A percentile compares a stretch with the other conserved stretches of the same genome.
Evolutionary conservation across 352 stramenopile species (phyloP).

Genomic region (Phytophthora syringae): DNA sequence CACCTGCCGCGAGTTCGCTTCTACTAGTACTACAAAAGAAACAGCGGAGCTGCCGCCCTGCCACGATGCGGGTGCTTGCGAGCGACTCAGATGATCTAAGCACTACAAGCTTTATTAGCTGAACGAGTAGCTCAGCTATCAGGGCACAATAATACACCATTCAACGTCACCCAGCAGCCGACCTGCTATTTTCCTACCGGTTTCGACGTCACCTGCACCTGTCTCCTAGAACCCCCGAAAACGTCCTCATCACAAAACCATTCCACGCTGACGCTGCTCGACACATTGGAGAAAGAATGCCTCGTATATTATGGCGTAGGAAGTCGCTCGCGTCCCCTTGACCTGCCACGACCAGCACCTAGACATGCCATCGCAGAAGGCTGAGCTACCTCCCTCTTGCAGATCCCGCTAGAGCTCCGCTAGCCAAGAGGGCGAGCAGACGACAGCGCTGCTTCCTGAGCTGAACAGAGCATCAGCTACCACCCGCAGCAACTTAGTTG

Average conservation of each 20-base stretch:
- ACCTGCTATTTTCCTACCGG: too few species aligned
- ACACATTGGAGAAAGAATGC: constrained; percentile 58
- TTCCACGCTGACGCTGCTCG: constrained; percentile 19
- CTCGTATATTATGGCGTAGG: constrained; percentile 47
- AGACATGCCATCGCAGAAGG: constrained; percentile 1
- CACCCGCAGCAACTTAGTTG: constrained; percentile 46
- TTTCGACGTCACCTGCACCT: too few species aligned
- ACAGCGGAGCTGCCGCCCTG: too few species aligned
- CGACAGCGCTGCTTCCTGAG: constrained; percentile 13
- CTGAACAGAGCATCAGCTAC: constrained; percentile 39
- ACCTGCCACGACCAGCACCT: constrained; percentile 16
- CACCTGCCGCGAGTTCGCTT: too few species aligned
- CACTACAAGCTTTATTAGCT: too few species aligned
- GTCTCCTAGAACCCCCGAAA: too few species aligned
- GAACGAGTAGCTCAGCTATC: too few species aligned
- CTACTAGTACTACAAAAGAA: too few species aligned
- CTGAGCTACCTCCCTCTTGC: background rate
- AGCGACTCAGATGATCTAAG: too few species aligned
- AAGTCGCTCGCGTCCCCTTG: constrained; percentile 8
- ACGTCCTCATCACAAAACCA: constrained; percentile 12
- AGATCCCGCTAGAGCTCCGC: background rate
- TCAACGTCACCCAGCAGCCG: too few species aligned
- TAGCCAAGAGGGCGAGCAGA: background rate
- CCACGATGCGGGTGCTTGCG: too few species aligned
- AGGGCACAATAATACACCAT: too few species aligned